Evolutionary conservation across 2,329 filamentous ascomycete species (phyloP), one percentile per base, ranked within the genome.

Genomic region (Colletotrichum liaoningense): DNA sequence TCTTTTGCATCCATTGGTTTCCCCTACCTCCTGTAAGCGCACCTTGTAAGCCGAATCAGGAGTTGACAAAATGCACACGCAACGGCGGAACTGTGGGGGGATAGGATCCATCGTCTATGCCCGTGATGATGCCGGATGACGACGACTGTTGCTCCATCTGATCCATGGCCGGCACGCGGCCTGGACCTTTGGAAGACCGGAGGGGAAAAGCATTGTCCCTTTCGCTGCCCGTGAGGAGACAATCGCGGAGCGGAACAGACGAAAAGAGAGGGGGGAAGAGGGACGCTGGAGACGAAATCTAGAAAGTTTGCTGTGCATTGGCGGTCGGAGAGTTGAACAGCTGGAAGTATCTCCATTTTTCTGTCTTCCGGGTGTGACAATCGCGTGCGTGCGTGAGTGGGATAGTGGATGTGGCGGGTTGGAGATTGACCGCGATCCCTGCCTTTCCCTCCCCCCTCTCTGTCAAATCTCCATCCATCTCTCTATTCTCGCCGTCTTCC

Each of bases 91-190:
- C 46, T 63, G 63, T 67, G 63, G 69, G 64, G 49, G 26, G 26
- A 46, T 5, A 5, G 26, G 35, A 22, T 54, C 28, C 19, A 30
- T 62, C 46, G 24, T 56, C 38, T 57, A 46, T 68, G 57, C 64
- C 22, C 35, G 30, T n/a, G 64, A 56, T 63, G 65, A 69, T 63
- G 65, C 38, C 57, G 64, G 64, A 72, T 69, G 69, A 72, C 69
- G 69, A 72, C 64, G 52, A 68, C 49, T 63, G 6, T 35, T 55
- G 58, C 42, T 28, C 30, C 33, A 62, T 68, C 19, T 33, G 19
- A 22, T 24, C 38, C 38, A 54, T 16, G 28, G 52, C 33, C 19
- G 57, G 59, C 49, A 65, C 54, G 28, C 22, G 64, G 52, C 46
- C 55, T 58, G 19, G 55, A 22, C 28, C 19, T 30, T 42, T 14